Evolutionary conservation across 148 eudicot genomes (phyloP).

Genomic region (Chenopodium formosanum): DNA sequence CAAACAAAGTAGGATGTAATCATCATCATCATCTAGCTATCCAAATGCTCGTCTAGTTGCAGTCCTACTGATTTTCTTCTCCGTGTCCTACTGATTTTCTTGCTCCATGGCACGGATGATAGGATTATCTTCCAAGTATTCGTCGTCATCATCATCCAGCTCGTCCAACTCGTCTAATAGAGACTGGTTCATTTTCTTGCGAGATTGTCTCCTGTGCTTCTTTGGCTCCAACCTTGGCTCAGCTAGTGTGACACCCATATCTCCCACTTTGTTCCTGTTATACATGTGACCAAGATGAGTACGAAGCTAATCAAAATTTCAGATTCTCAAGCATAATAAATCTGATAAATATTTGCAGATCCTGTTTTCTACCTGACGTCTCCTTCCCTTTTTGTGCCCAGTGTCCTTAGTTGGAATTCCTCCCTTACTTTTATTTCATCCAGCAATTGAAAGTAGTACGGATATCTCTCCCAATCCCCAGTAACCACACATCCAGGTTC

Average conservation of each 20-base stretch:
- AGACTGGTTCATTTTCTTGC: conserved; percentile 70
- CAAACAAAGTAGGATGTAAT: neutral
- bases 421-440: conserved; percentile 89
- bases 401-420: conserved; percentile 78
- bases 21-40: conserved; percentile 20
- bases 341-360: neutral
- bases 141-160: conserved; percentile 59
- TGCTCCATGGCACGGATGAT: conserved; percentile 46
- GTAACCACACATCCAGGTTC: conserved; percentile 76
- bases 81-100: conserved; percentile 45
- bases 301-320: neutral
- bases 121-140: conserved; percentile 44
- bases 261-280: conserved; percentile 66
- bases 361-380: conserved; percentile 64
- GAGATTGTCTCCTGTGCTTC: conserved; percentile 82
- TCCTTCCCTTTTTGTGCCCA: conserved; percentile 91
- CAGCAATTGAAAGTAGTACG: conserved; percentile 78
- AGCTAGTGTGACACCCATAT: conserved; percentile 62
- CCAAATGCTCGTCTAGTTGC: neutral
- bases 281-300: neutral
- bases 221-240: conserved; percentile 77
- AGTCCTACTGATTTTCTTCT: conserved; percentile 41
- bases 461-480: conserved; percentile 86
- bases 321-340: neutral
- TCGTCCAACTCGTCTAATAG: conserved; percentile 63